These are phyloP conservation scores for Populus tomentosa DNA, from an alignment of 441 rosid species.

Conservation along the genomic window DNA sequence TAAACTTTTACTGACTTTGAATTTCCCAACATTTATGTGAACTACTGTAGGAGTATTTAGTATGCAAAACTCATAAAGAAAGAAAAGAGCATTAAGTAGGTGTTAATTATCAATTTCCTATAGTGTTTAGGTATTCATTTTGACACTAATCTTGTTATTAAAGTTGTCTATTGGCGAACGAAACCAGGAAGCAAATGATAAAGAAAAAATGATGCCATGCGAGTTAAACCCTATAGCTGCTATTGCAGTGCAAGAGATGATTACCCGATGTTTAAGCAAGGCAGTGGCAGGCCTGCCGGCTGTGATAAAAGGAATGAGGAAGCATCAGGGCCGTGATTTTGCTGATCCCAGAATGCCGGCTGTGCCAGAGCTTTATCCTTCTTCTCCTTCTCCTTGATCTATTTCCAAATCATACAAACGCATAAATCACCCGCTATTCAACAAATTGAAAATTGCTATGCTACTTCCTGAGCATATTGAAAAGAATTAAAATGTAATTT, in stretches of 20 bases:
- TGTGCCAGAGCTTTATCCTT: constrained; percentile 41
- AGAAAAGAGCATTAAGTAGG: too few species aligned
- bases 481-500: not conserved
- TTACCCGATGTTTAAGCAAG: constrained; percentile 68
- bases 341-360: constrained; percentile 64
- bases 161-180: not conserved
- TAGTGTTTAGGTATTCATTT: not conserved
- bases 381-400: constrained; percentile 80
- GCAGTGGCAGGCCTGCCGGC: constrained; percentile 29
- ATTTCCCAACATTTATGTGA: too few species aligned
- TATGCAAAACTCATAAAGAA: too few species aligned
- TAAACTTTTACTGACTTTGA: too few species aligned
- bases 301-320: constrained; percentile 43
- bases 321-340: constrained; percentile 40
- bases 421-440: not conserved
- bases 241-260: not conserved
- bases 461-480: not conserved
- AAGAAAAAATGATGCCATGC: not conserved
- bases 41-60: too few species aligned
- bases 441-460: not conserved
- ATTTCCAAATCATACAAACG: not conserved
- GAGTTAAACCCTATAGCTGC: not conserved
- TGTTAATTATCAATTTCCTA: too few species aligned
- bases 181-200: not conserved
- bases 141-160: not conserved